phyloP scores from a whole-genome alignment of 169 alveolate genomes.

The Plasmodium chabaudi region DNA sequence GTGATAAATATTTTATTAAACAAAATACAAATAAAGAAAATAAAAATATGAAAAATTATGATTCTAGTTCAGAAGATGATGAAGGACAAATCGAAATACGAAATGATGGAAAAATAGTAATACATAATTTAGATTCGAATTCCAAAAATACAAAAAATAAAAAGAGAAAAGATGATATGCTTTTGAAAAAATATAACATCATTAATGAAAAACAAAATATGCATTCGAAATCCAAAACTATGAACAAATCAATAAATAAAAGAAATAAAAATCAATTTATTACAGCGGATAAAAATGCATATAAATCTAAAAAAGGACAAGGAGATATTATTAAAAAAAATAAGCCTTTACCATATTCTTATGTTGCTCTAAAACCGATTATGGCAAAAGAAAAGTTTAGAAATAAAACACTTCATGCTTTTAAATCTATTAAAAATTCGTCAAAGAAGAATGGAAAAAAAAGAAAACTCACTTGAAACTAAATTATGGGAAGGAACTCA shows the following conservation, averaged over 20 bases:
- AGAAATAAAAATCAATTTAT: constrained; percentile 18
- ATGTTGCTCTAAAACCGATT: constrained; percentile 69
- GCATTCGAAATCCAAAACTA: constrained; percentile 19
- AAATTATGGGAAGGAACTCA: no score
- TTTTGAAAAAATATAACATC: constrained; percentile 25
- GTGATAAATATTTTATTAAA: constrained; percentile 41
- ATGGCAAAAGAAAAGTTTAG: constrained; percentile 72
- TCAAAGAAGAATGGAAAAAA: constrained; percentile 34
- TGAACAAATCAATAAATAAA: constrained; percentile 22
- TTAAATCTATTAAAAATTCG: constrained; percentile 44
- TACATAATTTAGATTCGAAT: constrained; percentile 1
- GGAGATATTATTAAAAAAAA: constrained; percentile 74
- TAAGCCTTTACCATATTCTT: constrained; percentile 63
- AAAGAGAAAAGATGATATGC: constrained; percentile 32
- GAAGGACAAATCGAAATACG: constrained; percentile 37
- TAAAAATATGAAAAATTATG: constrained; percentile 17
- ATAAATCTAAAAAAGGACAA: constrained; percentile 74
- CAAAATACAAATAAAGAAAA: constrained; percentile 33
- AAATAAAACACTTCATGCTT: constrained; percentile 49
- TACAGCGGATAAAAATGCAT: constrained; percentile 61
- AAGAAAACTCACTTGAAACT: neutral
- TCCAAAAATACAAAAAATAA: constrained; percentile 2
- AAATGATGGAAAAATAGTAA: constrained; percentile 58
- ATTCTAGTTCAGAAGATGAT: constrained; percentile 7
- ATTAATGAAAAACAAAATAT: constrained; percentile 49